phyloP scores from a whole-genome alignment of 495 filamentous ascomycete species.

The Pseudoneurospora amorphoporcata region DNA sequence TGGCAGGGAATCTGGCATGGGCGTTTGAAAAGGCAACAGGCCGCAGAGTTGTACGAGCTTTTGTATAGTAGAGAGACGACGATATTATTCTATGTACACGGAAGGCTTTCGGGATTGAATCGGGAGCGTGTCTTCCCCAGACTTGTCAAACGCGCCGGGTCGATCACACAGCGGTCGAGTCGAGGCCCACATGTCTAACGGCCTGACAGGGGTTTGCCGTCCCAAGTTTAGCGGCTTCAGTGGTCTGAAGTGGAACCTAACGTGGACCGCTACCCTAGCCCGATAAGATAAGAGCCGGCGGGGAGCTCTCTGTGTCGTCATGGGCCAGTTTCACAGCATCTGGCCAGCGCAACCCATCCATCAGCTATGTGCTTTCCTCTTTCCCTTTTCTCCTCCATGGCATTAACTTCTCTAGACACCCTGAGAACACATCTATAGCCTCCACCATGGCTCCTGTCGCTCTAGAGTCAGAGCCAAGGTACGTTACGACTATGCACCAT shows the following conservation, averaged over 20 bases:
- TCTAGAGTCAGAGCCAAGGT: slow-evolving; percentile 23
- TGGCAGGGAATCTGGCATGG: background rate
- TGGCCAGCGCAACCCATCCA: background rate
- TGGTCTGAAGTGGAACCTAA: background rate
- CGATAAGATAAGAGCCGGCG: background rate
- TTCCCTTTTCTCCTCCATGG: background rate
- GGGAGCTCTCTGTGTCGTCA: background rate
- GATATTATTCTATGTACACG: background rate
- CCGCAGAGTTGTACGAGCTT: background rate
- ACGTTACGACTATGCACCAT: background rate
- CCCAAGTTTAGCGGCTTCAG: background rate
- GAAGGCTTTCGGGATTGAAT: background rate
- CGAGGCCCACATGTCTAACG: background rate
- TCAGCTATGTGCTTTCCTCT: background rate
- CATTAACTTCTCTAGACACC: background rate
- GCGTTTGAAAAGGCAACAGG: background rate
- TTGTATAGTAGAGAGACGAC: background rate
- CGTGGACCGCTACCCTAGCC: background rate
- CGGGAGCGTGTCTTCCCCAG: background rate
- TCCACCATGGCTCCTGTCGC: slow-evolving; percentile 25
- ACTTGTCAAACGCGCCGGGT: background rate
- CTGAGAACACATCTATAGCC: background rate
- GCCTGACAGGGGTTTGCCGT: background rate
- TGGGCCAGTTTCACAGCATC: background rate
- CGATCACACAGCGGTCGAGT: background rate